phyloP scores from a whole-genome alignment of 2,329 filamentous ascomycete species.

The Allantophomopsis cytisporea region DNA sequence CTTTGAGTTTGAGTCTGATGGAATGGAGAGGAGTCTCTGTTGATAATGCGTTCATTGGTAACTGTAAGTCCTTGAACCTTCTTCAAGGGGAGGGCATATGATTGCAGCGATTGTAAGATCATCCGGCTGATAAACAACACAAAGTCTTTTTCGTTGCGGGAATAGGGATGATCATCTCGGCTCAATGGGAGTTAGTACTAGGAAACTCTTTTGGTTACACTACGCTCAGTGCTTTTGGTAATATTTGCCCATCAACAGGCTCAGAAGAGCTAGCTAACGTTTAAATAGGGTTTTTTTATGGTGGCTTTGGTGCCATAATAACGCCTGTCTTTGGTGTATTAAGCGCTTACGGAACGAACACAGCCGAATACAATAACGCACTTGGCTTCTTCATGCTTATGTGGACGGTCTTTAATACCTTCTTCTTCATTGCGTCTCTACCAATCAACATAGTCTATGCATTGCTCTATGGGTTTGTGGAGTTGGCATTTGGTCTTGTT shows the following conservation, averaged over 20 bases:
- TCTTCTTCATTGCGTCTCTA: conserved; percentile 29
- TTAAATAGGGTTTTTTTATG: conserved; percentile 29
- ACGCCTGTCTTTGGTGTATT: conserved; percentile 30
- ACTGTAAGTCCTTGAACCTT: conserved; percentile 21
- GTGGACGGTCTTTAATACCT: conserved; percentile 31
- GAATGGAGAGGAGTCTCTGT: conserved; percentile 35
- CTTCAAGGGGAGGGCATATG: not conserved
- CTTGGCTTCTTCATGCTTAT: conserved; percentile 34
- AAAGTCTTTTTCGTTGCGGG: conserved; percentile 17
- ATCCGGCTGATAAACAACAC: not conserved
- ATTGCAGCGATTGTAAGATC: not conserved
- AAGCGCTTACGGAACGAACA: conserved; percentile 27
- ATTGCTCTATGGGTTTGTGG: conserved; percentile 30
- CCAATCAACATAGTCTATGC: conserved; percentile 32
- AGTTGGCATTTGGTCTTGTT: conserved; percentile 27
- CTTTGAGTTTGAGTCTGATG: conserved; percentile 38
- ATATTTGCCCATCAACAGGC: too few species aligned
- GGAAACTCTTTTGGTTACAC: conserved; percentile 40
- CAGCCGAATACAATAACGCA: conserved; percentile 30
- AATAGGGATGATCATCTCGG: conserved; percentile 36
- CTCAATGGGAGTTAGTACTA: conserved; percentile 38
- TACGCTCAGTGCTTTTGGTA: conserved; percentile 37
- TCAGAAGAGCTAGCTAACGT: not conserved
- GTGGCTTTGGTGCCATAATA: conserved; percentile 31
- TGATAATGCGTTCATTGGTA: conserved; percentile 36